Percentiles rank a stretch among this genome's conserved stretches.
Evolutionary conservation across 257 asterid genomes (phyloP).

Genomic region (Gardenia jasminoides): DNA sequence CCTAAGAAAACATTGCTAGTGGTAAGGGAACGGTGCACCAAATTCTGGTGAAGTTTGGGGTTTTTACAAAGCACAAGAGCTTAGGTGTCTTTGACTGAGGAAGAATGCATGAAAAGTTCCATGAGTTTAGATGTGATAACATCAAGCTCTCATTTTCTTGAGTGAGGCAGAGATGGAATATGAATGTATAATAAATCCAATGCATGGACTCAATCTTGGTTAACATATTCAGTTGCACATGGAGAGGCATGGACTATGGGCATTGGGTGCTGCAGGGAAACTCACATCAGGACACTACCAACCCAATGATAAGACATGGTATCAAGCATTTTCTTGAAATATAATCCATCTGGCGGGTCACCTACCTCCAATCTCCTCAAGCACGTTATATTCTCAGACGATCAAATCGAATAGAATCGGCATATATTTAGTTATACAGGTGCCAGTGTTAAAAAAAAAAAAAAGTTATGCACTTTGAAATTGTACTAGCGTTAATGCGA

Average conservation of each 20-base stretch:
- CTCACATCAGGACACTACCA: constrained; percentile 47
- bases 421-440: too few relatives aligned
- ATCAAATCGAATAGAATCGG: too few relatives aligned
- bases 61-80: constrained; percentile 8
- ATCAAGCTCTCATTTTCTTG: neutral
- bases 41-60: constrained; percentile 16
- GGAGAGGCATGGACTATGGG: constrained; percentile 50
- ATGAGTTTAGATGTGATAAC: constrained; percentile 2
- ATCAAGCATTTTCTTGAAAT: constrained; percentile 25
- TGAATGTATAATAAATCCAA: constrained; percentile 28
- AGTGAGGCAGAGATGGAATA: neutral
- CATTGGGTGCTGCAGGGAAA: constrained; percentile 21
- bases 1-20: neutral
- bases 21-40: constrained; percentile 14
- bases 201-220: constrained; percentile 29
- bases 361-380: constrained; percentile 20
- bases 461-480: neutral
- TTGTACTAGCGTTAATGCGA: neutral
- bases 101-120: constrained; percentile 9
- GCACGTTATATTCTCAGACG: neutral
- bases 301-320: constrained; percentile 46
- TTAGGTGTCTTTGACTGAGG: constrained; percentile 15
- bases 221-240: constrained; percentile 40
- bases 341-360: constrained; percentile 15
- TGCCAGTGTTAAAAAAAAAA: neutral